phyloP scores from a whole-genome alignment of 129 eudicot genomes.

The Artemisia argyi region DNA sequence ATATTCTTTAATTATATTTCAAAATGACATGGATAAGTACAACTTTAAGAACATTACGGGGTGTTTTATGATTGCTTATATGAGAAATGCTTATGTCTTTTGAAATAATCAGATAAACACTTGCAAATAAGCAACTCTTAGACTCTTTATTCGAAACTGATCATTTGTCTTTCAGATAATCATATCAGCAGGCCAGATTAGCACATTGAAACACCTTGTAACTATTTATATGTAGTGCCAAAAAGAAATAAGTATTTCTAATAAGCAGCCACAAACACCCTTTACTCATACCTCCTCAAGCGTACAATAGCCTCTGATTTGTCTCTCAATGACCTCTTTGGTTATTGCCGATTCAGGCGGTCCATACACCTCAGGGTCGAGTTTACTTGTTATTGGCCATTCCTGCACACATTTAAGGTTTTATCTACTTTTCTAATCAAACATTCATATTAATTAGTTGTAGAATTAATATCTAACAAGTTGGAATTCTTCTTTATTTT shows the following conservation, averaged over 20 bases:
- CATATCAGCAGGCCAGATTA: no score
- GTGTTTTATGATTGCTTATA: no score
- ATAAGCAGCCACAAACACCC: not conserved
- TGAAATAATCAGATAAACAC: no score
- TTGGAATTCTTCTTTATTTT: not conserved
- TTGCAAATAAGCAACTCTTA: no score
- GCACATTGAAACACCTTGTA: no score
- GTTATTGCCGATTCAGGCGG: conserved; percentile 80
- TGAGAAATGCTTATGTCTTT: no score
- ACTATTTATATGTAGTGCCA: no score
- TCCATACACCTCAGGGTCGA: conserved; percentile 61
- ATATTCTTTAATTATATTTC: not conserved
- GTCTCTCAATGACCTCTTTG: conserved; percentile 48
- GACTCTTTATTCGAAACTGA: no score
- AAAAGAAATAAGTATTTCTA: no score
- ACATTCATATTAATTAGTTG: not conserved
- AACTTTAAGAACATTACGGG: not conserved
- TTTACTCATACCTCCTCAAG: conserved; percentile 26
- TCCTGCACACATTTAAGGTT: conserved; percentile 42
- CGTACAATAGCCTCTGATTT: conserved; percentile 43
- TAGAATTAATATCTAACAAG: not conserved
- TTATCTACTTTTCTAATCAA: conserved; percentile 1
- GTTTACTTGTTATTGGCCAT: conserved; percentile 71
- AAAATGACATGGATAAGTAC: not conserved
- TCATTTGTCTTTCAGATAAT: no score